A percentile compares a stretch with the other conserved stretches of the same genome.
phyloP scores from a whole-genome alignment of 345 rosid genomes.

The Rhodomyrtus tomentosa region DNA sequence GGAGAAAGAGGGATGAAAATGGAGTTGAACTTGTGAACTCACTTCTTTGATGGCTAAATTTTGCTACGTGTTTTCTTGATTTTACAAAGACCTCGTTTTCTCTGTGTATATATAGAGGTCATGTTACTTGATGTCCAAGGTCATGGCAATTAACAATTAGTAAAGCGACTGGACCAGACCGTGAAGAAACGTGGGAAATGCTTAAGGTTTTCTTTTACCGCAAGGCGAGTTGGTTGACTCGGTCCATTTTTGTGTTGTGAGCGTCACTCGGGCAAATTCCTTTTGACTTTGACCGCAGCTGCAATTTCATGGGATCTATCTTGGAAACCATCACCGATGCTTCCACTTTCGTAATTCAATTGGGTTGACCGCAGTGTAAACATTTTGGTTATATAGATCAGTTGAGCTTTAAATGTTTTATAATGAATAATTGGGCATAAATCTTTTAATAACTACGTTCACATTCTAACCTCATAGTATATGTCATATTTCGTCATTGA shows the following conservation, averaged over 20 bases:
- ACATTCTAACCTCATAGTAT: no score
- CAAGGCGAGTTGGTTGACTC: background rate
- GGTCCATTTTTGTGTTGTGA: background rate
- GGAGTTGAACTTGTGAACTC: background rate
- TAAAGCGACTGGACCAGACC: background rate
- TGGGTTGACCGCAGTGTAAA: no score
- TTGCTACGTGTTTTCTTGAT: background rate
- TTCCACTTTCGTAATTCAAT: background rate
- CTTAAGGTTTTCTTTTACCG: background rate
- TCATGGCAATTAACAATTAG: accelerated
- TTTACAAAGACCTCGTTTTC: background rate
- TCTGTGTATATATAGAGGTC: background rate
- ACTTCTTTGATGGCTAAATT: background rate
- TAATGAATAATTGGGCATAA: no score
- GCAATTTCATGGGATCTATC: background rate
- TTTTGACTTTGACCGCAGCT: background rate
- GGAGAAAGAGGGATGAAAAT: background rate
- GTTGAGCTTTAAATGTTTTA: no score
- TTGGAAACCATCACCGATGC: background rate
- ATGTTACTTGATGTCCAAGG: background rate
- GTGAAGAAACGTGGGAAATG: background rate
- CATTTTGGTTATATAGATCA: no score
- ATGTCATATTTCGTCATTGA: no score
- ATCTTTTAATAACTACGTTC: no score
- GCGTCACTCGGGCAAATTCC: no score